Evolutionary conservation across 352 stramenopile genomes (phyloP), one percentile per base, ranked within the genome.

Genomic region (Elongisporangium senticosum): DNA sequence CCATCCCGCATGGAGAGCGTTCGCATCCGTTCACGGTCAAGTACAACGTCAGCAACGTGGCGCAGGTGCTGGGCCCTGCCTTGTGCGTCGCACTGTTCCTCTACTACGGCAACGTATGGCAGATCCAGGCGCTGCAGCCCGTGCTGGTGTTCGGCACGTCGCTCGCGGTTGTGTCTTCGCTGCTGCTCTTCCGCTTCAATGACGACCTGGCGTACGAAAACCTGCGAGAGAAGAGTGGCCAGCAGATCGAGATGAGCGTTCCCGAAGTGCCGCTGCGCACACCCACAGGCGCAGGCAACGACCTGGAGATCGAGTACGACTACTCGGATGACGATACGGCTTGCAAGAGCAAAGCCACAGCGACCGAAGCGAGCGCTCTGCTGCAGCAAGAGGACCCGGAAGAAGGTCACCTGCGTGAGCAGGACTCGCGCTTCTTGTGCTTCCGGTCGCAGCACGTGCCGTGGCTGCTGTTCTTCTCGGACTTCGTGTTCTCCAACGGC

Each of bases 401-500:
- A 39, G 50, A n/a, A 52, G 48, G 48, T 1, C 19, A 23, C 11
- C 2, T 52, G 17, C 3, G 7, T 1, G 48, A 68, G 21, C 20
- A 71, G 19, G 73, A 77, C 33, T 71, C 65, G 33, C 72, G 64
- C 17, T 91, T 90, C 51, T 58, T 82, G 56, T 87, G 77, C 61
- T 86, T 93, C 66, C 67, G 72, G 20, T 77, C 79, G 43, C 72
- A 72, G 15, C 80, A 90, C 58, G 79, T 93, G 55, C 83, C 83
- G 49, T 83, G 69, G 48, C 59, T 93, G 7, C 59, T 93, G 22
- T 93, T 93, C 55, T 26, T 74, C 7, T 84, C 80, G 15, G 83
- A 93, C 64, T 93, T 93, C 61, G 77, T 93, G 61, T 87, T 93
- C 66, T 89, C 78, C 78, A 93, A 93, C 47, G 83, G 83, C 40